These are phyloP conservation scores for Teratosphaeria destructans DNA, from an alignment of 2,329 filamentous ascomycete genomes.

Conservation along the genomic window DNA sequence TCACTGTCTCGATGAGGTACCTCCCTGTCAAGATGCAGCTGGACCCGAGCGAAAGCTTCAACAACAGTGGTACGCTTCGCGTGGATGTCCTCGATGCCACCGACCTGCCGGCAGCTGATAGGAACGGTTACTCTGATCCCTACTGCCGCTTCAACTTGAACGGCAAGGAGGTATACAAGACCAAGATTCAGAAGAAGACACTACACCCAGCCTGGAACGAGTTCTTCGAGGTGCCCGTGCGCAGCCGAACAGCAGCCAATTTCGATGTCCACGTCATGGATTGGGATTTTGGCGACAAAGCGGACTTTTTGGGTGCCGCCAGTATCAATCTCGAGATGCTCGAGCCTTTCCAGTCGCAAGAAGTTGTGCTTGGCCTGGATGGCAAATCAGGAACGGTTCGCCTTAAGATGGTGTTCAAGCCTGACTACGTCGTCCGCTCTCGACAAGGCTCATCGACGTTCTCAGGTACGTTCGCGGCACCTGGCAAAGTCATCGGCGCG, in stretches of 20 bases:
- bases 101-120: conserved; percentile 84
- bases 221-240: conserved; percentile 74
- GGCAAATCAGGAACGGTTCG: conserved; percentile 81
- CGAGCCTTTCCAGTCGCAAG: conserved; percentile 74
- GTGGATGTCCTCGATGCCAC: conserved; percentile 84
- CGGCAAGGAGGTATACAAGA: conserved; percentile 85
- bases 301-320: conserved; percentile 75
- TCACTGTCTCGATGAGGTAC: conserved; percentile 90
- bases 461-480: conserved; percentile 75
- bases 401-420: conserved; percentile 81
- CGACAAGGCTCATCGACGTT: conserved; percentile 90
- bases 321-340: conserved; percentile 66
- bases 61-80: conserved; percentile 92
- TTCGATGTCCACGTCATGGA: conserved; percentile 81
- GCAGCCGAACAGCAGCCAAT: conserved; percentile 73
- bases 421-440: conserved; percentile 77
- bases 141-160: conserved; percentile 93
- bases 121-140: conserved; percentile 93
- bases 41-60: conserved; percentile 92
- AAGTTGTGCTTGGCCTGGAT: conserved; percentile 65
- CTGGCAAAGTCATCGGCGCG: conserved; percentile 83
- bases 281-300: conserved; percentile 93
- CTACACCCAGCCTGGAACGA: conserved; percentile 93
- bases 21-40: conserved; percentile 89
- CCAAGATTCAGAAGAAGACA: conserved; percentile 93